Evolutionary conservation across 2,329 filamentous ascomycete species (phyloP), one percentile per base, ranked within the genome.

Genomic region (Cadophora sp.): DNA sequence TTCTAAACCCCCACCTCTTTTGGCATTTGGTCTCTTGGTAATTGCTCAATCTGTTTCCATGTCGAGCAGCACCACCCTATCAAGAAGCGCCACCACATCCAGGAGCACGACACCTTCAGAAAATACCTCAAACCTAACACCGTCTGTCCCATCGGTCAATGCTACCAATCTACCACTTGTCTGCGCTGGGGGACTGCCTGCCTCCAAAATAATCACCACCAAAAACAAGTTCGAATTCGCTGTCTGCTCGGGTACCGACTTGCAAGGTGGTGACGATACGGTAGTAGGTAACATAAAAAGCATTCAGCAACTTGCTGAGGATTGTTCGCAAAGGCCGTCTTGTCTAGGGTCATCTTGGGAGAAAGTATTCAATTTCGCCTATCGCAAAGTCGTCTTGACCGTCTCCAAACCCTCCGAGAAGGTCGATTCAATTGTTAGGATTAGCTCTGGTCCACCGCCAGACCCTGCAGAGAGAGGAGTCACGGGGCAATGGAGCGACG

Each of bases 101-200:
- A 16, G 24, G 11, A 33, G 13, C 8, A 18, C 50, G 16, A 30
- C 50, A 33, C n/a, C 7, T 16, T 30, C 24, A 18, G 27, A 30
- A 30, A 30, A 6, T 6, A 30, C 27, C 27, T 30, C 27, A 30
- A 30, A 30, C 6, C 27, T 30, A 30, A 30, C 6, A 30, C 6
- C 27, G 4, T 30, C 27, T 30, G 27, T 30, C 27, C 4, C 24
- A 16, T 22, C 5, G n/a, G n/a, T n/a, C 13, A 18, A 53, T 18
- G 50, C 24, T 18, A n/a, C 50, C 16, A 53, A 33, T 18, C 50
- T 53, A 1, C 50, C 14, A 53, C 11, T 30, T 53, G 27, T 53
- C 24, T 53, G 50, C 22, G 50, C 50, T n/a, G 50, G 50, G 50
- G 50, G 50, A 18, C 16, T 53, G 14, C 50, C 50, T 53, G 24